phyloP scores from a whole-genome alignment of 2,329 filamentous ascomycete genomes.

The Cytospora mali region DNA sequence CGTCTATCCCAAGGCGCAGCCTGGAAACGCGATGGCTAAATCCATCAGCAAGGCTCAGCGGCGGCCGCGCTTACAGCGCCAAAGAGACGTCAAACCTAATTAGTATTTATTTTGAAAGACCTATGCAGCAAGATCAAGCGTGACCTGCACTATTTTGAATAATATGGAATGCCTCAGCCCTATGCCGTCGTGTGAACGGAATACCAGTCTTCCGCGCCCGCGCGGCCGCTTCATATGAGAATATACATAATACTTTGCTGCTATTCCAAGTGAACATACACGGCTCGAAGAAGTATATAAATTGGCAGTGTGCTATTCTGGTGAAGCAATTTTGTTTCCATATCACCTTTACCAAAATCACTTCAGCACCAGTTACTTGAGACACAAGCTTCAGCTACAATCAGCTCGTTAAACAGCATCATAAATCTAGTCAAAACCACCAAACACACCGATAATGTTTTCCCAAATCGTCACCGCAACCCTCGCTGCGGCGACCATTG shows the following conservation, averaged over 20 bases:
- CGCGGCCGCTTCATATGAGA: not conserved
- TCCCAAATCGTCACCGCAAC: conserved; percentile 35
- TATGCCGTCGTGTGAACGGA: not conserved
- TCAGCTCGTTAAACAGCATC: not conserved
- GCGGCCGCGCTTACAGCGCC: conserved; percentile 23
- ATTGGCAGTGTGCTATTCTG: not conserved
- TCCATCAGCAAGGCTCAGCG: conserved; percentile 7
- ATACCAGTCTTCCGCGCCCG: not conserved
- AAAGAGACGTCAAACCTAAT: not conserved
- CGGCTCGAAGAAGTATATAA: conserved; percentile 10
- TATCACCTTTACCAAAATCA: conserved; percentile 6
- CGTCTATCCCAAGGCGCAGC: conserved; percentile 8
- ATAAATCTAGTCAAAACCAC: too few species aligned
- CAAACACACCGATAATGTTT: conserved; percentile 37
- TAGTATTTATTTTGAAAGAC: conserved; percentile 2
- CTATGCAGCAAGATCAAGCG: too few species aligned
- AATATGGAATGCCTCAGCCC: too few species aligned
- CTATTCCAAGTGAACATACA: not conserved
- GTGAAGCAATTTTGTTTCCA: not conserved
- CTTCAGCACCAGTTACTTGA: not conserved
- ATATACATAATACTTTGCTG: not conserved
- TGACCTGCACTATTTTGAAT: too few species aligned
- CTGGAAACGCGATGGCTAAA: not conserved
- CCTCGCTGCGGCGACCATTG: conserved; percentile 35
- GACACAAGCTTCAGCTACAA: not conserved